Evolutionary conservation across 176 grass and related monocot genomes (phyloP), one percentile per base, ranked within the genome.

Genomic region (Oryza nivara): DNA sequence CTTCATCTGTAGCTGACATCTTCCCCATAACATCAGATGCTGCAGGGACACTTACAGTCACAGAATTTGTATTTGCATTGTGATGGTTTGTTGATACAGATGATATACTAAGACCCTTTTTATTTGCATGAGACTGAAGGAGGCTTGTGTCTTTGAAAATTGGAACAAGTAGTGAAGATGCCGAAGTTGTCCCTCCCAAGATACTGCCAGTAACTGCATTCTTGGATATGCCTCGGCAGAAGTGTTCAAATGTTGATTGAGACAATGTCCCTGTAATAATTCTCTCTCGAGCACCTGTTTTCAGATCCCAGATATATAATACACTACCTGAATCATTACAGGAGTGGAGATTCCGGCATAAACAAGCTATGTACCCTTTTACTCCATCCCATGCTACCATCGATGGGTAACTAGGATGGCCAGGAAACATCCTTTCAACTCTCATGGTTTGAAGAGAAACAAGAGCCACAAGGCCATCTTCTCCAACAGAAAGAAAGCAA

Each of bases 321-420:
- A 88, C 49, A 40, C 86, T 92, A 80, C 87, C 88, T 72, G 78
- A 44, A 76, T 93, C 88, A 69, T 80, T 85, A 73, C 73, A 88
- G 80, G 83, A 87, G 74, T 89, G 85, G 68, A 91, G 41, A 90
- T 91, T 97, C 68, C 82, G 86, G 66, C 92, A 94, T 67, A 94
- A 91, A 88, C 95, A 97, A 86, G 92, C 95, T 82, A 97, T 89
- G 67, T 97, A 97, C 19, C 95, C 95, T 92, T 94, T 97, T 68
- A 75, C 84, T 86, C 92, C 88, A 61, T 97, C 90, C 95, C 95
- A 97, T 75, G 92, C 95, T 78, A 97, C 92, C 90, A 97, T 86
- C 32, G 88, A 88, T 79, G 95, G 90, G 78, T 89, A 92, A 77
- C 48, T 85, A 72, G 70, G 80, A 92, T 97, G 95, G 30, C 95